phyloP scores from a whole-genome alignment of 2,329 filamentous ascomycete species.

The Penicillium freii region DNA sequence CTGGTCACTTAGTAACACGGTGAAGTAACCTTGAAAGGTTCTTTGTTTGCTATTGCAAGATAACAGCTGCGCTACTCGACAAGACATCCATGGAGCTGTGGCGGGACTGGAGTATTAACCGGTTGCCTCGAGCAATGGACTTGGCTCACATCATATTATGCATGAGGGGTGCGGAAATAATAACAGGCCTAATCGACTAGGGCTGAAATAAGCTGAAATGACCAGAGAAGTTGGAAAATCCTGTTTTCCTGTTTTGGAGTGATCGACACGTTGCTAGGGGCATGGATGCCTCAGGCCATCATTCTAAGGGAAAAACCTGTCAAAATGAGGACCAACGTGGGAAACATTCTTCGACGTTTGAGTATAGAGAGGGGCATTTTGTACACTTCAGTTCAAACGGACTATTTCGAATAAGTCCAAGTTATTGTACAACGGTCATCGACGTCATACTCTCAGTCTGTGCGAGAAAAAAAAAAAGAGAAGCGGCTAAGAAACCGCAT shows the following conservation, averaged over 20 bases:
- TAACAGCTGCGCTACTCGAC: no score
- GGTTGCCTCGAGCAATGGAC: neutral
- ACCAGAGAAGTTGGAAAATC: neutral
- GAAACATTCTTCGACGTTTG: neutral
- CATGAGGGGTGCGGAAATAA: no score
- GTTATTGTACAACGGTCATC: neutral
- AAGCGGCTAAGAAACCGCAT: neutral
- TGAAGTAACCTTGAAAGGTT: no score
- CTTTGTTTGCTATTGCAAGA: no score
- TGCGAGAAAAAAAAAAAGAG: neutral
- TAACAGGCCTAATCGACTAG: neutral
- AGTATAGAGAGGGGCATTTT: no score
- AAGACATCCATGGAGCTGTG: neutral
- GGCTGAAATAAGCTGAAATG: neutral
- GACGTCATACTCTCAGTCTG: conserved; percentile 1
- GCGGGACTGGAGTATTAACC: neutral
- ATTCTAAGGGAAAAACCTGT: neutral
- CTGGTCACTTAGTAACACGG: no score
- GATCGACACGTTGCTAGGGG: conserved; percentile 1
- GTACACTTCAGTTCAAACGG: neutral
- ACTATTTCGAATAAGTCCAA: neutral
- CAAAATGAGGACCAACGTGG: neutral
- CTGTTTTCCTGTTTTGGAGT: neutral
- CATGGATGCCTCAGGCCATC: neutral
- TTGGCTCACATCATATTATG: neutral